Percentiles rank a stretch among this genome's conserved stretches.
phyloP scores from a whole-genome alignment of 169 alveolate species.

The Plasmodium gonderi region DNA sequence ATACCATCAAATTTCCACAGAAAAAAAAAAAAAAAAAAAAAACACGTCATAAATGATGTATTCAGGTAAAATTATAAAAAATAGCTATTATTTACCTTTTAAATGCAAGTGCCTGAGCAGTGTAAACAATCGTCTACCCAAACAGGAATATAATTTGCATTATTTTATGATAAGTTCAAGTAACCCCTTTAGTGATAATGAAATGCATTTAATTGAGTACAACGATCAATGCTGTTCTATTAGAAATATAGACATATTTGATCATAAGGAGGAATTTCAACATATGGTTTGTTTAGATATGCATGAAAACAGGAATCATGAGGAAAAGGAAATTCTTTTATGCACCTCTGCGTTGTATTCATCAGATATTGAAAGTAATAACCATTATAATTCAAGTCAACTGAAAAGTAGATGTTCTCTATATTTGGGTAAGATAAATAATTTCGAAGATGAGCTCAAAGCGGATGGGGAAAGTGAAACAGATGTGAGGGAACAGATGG shows the following conservation, averaged over 20 bases:
- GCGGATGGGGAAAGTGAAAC: not conserved
- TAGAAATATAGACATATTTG: conserved; percentile 36
- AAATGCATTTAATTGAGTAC: conserved; percentile 64
- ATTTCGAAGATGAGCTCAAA: not conserved
- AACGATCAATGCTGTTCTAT: conserved; percentile 28
- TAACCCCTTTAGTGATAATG: conserved; percentile 48
- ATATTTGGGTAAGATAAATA: conserved; percentile 13
- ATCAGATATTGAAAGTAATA: not conserved
- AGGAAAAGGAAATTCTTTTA: conserved; percentile 9
- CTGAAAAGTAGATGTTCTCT: conserved; percentile 24
- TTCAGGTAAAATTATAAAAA: conserved; percentile 30
- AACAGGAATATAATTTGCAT: conserved; percentile 41
- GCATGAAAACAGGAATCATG: conserved; percentile 4
- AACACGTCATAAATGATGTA: conserved; percentile 10
- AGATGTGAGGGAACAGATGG: not conserved
- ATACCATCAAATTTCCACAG: too few relatives aligned
- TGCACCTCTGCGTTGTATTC: conserved; percentile 28
- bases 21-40: not conserved
- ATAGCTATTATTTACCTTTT: conserved; percentile 40
- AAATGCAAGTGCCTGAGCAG: conserved; percentile 54
- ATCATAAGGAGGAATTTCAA: conserved; percentile 23
- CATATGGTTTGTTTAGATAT: conserved; percentile 61
- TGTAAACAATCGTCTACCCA: conserved; percentile 1
- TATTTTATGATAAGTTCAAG: conserved; percentile 50
- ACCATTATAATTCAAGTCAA: not conserved